phyloP scores from a whole-genome alignment of 352 stramenopile genomes.

The Globisporangium echinulatum region DNA sequence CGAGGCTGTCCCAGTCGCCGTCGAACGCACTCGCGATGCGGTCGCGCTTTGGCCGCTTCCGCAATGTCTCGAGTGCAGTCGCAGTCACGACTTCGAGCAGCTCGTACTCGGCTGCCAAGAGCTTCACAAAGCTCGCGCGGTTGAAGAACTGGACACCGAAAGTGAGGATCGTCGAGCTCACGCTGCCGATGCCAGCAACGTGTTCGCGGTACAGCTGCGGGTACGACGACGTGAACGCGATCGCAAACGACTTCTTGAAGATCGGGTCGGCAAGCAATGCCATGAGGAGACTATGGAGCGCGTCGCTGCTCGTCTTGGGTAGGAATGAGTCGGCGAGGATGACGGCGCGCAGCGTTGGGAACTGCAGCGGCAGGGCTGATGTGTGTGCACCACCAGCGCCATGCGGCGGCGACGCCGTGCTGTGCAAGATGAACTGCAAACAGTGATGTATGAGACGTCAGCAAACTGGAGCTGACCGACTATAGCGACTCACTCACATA shows the following conservation, averaged over 20 bases:
- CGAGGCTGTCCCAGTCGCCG: constrained; percentile 36
- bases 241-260: constrained; percentile 96
- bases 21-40: constrained; percentile 41
- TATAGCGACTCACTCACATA: not conserved
- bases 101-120: constrained; percentile 67
- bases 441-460: too few species aligned
- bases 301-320: constrained; percentile 65
- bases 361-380: constrained; percentile 14
- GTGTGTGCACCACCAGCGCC: not conserved
- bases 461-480: too few species aligned
- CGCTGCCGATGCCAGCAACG: constrained; percentile 60
- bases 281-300: constrained; percentile 93
- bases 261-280: constrained; percentile 93
- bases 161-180: constrained; percentile 85
- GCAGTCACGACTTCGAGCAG: constrained; percentile 65
- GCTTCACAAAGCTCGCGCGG: constrained; percentile 93
- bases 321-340: constrained; percentile 84
- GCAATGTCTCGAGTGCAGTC: constrained; percentile 66
- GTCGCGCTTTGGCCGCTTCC: constrained; percentile 40
- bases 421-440: constrained; percentile 5
- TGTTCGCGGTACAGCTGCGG: constrained; percentile 77
- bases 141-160: constrained; percentile 99
- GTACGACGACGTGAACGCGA: constrained; percentile 94
- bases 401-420: not conserved
- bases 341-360: constrained; percentile 59